A percentile compares a stretch with the other conserved stretches of the same genome.
Evolutionary conservation across 495 filamentous ascomycete species (phyloP).

Genomic region (Penicillium dipodomyicola): DNA sequence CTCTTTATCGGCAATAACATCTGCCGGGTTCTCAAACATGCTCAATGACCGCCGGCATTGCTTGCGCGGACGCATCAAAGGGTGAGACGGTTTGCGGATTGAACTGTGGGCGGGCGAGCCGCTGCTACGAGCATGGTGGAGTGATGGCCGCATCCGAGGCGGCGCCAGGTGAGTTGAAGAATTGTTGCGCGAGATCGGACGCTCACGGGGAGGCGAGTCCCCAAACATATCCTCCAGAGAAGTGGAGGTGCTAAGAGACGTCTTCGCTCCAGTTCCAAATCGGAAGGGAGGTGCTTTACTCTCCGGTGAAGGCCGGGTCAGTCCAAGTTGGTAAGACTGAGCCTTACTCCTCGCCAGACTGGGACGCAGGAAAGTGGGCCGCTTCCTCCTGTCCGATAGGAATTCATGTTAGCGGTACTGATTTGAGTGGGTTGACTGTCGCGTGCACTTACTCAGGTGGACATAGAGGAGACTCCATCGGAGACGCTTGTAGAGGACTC

Average conservation of each 20-base stretch:
- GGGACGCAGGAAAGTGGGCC: conserved; percentile 43
- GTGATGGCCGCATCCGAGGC: conserved; percentile 61
- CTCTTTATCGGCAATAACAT: conserved; percentile 73
- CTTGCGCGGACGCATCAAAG: conserved; percentile 74
- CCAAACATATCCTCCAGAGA: conserved; percentile 76
- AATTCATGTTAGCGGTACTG: neutral
- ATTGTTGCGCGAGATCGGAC: conserved; percentile 34
- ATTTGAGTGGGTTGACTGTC: neutral
- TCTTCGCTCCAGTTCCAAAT: conserved; percentile 60
- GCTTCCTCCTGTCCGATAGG: conserved; percentile 32
- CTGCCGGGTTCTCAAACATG: conserved; percentile 93
- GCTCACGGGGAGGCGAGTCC: conserved; percentile 73
- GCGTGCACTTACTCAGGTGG: conserved; percentile 37
- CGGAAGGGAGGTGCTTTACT: conserved; percentile 69
- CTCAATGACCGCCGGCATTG: conserved; percentile 87
- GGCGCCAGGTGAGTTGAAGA: conserved; percentile 35
- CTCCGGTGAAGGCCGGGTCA: conserved; percentile 45
- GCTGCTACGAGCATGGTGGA: conserved; percentile 55
- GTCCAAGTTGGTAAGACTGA: conserved; percentile 41
- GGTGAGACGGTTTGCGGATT: conserved; percentile 68
- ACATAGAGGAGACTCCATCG: conserved; percentile 49
- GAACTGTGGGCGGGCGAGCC: conserved; percentile 71
- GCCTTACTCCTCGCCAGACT: conserved; percentile 44
- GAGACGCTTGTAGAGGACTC: conserved; percentile 50
- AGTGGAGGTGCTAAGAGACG: conserved; percentile 54